phyloP scores from a whole-genome alignment of 108 stramenopile species.

The Skeletonema menzelii region DNA sequence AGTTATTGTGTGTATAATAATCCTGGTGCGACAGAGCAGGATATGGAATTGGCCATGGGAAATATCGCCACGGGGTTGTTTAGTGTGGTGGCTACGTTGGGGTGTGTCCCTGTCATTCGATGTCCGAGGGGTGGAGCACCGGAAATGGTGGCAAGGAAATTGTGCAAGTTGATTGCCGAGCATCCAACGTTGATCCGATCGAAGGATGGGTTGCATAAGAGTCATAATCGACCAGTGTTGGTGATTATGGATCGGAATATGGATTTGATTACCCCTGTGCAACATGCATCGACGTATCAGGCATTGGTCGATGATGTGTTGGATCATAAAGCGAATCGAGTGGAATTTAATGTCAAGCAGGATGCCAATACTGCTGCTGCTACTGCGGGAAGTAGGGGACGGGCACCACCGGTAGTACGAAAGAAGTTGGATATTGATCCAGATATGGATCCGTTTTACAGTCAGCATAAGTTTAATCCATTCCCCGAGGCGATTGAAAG shows the following conservation, averaged over 20 bases:
- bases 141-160: constrained; percentile 95
- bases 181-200: constrained; percentile 71
- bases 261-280: constrained; percentile 91
- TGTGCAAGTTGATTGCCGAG: constrained; percentile 83
- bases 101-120: constrained; percentile 91
- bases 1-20: constrained; percentile 90
- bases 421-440: constrained; percentile 96
- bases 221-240: constrained; percentile 82
- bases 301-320: constrained; percentile 96
- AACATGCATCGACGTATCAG: constrained; percentile 95
- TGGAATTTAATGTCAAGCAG: constrained; percentile 71
- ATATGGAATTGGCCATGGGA: constrained; percentile 85
- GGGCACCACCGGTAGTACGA: constrained; percentile 48
- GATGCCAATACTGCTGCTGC: constrained; percentile 38
- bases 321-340: constrained; percentile 88
- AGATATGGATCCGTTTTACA: constrained; percentile 87
- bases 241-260: constrained; percentile 95
- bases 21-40: constrained; percentile 75
- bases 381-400: constrained; percentile 36
- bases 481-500: constrained; percentile 98
- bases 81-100: constrained; percentile 88
- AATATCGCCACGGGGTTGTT: constrained; percentile 89
- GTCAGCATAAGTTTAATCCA: constrained; percentile 88
- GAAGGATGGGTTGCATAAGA: constrained; percentile 7
- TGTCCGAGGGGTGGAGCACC: constrained; percentile 92